Conservation (phyloP, 495 filamentous ascomycete genomes). For the Lepidopterella palustris region DNA sequence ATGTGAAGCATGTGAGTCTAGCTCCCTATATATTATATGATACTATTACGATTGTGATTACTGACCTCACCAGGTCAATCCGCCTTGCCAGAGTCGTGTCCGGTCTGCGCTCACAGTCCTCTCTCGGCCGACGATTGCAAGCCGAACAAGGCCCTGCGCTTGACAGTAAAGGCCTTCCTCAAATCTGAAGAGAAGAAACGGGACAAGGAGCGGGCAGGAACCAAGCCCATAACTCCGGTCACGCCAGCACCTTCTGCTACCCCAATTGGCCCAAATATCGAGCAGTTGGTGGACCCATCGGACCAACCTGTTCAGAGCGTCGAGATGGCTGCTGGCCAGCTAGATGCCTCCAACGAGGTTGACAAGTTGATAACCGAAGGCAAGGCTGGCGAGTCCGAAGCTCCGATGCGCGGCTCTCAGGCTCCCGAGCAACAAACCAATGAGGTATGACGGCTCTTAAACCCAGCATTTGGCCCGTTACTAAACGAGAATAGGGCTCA, state of each 20-base stretch:
- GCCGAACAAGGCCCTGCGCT: conserved; percentile 78
- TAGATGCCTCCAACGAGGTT: neutral
- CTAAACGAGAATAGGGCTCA: neutral
- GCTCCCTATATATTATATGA: neutral
- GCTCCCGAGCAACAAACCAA: neutral
- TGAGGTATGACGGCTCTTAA: neutral
- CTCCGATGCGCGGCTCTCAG: neutral
- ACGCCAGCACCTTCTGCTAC: conserved; percentile 16
- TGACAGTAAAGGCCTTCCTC: conserved; percentile 82
- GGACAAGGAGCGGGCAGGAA: conserved; percentile 49
- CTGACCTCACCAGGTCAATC: neutral
- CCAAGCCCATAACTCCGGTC: conserved; percentile 36
- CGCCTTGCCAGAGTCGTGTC: conserved; percentile 60
- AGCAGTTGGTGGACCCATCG: conserved; percentile 11
- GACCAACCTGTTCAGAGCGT: conserved; percentile 25
- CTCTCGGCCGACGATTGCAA: conserved; percentile 80
- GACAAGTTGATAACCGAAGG: neutral
- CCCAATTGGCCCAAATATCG: conserved; percentile 14
- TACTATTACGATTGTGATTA: neutral
- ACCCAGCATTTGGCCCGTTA: neutral
- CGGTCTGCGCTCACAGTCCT: conserved; percentile 86
- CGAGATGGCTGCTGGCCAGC: neutral
- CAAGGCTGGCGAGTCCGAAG: neutral
- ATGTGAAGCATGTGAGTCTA: conserved; percentile 74
- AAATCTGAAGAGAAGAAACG: conserved; percentile 83